A percentile compares a stretch with the other conserved stretches of the same genome.
Evolutionary conservation across 208 protist species (phyloP).

Genomic region (Lotmaria passim): DNA sequence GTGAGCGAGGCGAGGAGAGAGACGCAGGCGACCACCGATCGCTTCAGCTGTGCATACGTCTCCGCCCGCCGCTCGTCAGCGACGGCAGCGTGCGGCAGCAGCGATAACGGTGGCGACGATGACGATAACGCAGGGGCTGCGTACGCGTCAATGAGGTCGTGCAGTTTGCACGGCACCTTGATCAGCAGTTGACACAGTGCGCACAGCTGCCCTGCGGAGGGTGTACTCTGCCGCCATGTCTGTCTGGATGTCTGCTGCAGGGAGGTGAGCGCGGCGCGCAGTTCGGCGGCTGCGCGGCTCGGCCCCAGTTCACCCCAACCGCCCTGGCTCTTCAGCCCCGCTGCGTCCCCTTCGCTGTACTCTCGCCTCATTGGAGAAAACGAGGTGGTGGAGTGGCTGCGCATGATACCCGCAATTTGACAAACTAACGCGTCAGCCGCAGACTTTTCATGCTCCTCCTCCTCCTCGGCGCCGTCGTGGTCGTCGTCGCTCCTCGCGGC

Average conservation of each 20-base stretch:
- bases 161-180: neutral
- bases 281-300: neutral
- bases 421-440: neutral
- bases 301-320: neutral
- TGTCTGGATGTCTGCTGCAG: constrained; percentile 7
- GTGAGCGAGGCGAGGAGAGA: constrained; percentile 28
- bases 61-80: neutral
- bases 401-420: neutral
- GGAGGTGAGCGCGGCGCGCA: constrained; percentile 9
- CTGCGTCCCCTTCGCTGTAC: neutral
- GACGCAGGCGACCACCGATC: constrained; percentile 16
- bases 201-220: neutral
- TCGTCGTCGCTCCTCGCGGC: neutral
- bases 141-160: constrained; percentile 3
- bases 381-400: neutral
- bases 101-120: neutral
- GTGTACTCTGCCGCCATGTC: neutral
- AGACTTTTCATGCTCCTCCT: too few species aligned
- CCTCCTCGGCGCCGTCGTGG: too few species aligned
- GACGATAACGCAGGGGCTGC: too few species aligned
- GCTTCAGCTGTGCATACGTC: constrained; percentile 17
- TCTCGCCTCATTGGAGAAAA: neutral
- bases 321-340: neutral
- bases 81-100: neutral
- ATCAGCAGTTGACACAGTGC: neutral